These are phyloP conservation scores for Aspergillus sparsus DNA, from an alignment of 495 filamentous ascomycete genomes.

Conservation along the genomic window DNA sequence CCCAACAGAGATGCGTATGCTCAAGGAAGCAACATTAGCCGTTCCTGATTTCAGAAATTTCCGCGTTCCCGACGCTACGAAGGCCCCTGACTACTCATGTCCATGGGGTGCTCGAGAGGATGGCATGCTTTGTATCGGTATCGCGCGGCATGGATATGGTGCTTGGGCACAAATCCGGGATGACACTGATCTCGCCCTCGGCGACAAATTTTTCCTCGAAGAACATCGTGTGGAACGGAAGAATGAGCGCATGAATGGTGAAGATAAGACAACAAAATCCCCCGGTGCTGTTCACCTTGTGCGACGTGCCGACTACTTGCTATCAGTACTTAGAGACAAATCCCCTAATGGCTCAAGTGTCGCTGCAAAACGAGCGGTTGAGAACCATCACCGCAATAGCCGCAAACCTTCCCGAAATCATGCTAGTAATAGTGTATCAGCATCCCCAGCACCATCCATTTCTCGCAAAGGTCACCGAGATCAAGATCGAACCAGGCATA, in stretches of 20 bases:
- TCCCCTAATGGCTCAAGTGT: constrained; percentile 63
- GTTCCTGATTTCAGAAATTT: constrained; percentile 71
- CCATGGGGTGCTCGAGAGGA: constrained; percentile 91
- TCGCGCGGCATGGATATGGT: constrained; percentile 89
- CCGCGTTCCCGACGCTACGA: constrained; percentile 86
- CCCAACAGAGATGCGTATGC: constrained; percentile 79
- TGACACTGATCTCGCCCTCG: constrained; percentile 80
- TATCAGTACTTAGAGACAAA: constrained; percentile 84
- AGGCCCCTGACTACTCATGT: constrained; percentile 81
- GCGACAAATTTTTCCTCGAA: constrained; percentile 94
- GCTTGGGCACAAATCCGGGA: constrained; percentile 92
- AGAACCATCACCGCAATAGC: constrained; percentile 87
- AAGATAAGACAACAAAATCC: constrained; percentile 77
- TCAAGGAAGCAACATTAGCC: constrained; percentile 68
- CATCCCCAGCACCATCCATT: constrained; percentile 54
- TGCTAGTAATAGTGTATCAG: constrained; percentile 50
- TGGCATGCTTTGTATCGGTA: constrained; percentile 94
- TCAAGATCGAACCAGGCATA: constrained; percentile 51
- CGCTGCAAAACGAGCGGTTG: constrained; percentile 76
- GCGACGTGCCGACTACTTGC: constrained; percentile 88
- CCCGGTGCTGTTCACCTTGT: constrained; percentile 96
- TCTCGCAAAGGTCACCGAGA: constrained; percentile 52
- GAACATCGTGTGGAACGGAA: constrained; percentile 98
- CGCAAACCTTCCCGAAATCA: constrained; percentile 55
- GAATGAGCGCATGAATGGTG: constrained; percentile 77